These are phyloP conservation scores for Paramecium octaurelia DNA, from an alignment of 73 alveolate species.

Conservation along the genomic window DNA sequence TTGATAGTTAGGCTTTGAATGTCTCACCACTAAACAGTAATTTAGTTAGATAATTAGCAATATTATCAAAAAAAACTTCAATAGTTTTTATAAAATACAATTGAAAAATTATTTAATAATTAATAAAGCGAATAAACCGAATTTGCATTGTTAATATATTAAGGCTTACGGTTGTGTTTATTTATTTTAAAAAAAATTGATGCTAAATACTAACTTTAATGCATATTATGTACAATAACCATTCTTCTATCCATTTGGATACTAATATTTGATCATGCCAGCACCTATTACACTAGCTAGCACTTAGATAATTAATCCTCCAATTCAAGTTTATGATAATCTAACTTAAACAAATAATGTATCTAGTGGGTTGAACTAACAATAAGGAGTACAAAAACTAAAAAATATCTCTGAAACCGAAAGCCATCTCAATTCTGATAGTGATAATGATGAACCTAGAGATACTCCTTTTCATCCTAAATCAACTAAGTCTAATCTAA, in stretches of 20 bases:
- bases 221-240: background rate
- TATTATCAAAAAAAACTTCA: background rate
- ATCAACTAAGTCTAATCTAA: background rate
- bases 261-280: background rate
- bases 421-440: background rate
- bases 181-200: background rate
- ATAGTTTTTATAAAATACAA: background rate
- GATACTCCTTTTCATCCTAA: background rate
- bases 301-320: background rate
- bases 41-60: background rate
- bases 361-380: background rate
- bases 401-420: background rate
- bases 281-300: background rate
- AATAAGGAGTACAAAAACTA: background rate
- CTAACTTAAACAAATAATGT: background rate
- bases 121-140: conserved; percentile 1
- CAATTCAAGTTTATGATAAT: background rate
- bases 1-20: background rate
- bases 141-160: background rate
- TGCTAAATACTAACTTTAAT: background rate
- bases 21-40: background rate
- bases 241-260: background rate
- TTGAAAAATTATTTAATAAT: background rate
- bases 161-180: background rate
- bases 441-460: background rate